phyloP scores from a whole-genome alignment of 352 stramenopile genomes.

The Pythium aristosporum region DNA sequence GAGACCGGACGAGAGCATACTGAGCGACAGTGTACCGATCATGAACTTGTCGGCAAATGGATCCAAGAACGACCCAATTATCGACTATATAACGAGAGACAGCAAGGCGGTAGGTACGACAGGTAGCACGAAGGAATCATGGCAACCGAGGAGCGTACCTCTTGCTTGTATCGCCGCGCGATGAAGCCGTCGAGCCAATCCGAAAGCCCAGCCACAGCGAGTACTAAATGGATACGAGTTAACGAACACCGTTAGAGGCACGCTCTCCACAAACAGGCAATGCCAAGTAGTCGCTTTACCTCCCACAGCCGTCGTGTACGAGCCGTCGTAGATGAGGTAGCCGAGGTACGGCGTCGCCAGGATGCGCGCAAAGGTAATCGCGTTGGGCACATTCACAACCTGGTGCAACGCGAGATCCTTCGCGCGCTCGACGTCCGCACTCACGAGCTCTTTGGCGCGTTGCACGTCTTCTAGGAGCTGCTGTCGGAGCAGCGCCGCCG shows the following conservation, averaged over 20 bases:
- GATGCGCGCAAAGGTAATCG: slow-evolving; percentile 80
- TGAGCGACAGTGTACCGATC: slow-evolving; percentile 71
- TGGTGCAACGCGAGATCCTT: slow-evolving; percentile 50
- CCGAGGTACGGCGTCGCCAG: slow-evolving; percentile 73
- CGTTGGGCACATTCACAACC: slow-evolving; percentile 76
- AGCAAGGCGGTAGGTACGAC: background rate
- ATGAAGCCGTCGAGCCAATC: slow-evolving; percentile 86
- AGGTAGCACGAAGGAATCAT: background rate
- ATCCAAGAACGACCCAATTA: slow-evolving; percentile 80
- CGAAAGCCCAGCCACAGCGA: slow-evolving; percentile 67
- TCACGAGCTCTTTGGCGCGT: slow-evolving; percentile 37
- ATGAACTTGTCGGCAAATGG: slow-evolving; percentile 83
- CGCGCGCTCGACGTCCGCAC: slow-evolving; percentile 41
- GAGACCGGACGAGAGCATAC: slow-evolving; percentile 67
- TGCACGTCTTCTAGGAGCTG: slow-evolving; percentile 32
- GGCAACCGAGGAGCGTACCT: slow-evolving; percentile 31
- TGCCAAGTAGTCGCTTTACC: slow-evolving; percentile 31
- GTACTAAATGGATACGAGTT: slow-evolving; percentile 34
- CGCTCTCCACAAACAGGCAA: background rate
- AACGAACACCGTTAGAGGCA: background rate
- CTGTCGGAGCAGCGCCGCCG: slow-evolving; percentile 37
- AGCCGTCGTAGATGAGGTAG: slow-evolving; percentile 68
- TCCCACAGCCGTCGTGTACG: slow-evolving; percentile 63
- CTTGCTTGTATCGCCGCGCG: slow-evolving; percentile 67
- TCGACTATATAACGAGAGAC: slow-evolving; percentile 37